Evolutionary conservation across 192 early-diverging fungal species (phyloP), one percentile per base, ranked within the genome.

Genomic region (Coemansia biformis): DNA sequence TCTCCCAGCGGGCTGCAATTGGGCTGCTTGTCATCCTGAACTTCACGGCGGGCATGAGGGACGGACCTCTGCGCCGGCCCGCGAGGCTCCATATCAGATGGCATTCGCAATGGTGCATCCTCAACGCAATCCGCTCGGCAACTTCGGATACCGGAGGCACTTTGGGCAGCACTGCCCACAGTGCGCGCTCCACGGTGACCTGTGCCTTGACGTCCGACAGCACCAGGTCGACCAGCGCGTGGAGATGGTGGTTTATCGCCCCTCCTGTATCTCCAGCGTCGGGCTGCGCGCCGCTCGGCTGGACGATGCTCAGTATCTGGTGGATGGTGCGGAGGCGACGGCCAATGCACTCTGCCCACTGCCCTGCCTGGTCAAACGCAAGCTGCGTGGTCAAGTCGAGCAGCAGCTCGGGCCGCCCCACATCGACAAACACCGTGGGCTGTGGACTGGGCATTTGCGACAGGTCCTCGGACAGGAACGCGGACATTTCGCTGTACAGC

Each of bases 401-500:
- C n/a, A 47, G 21, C 10, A 66, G 48, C 51, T 74, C 70, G 3
- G 70, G 70, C 1, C 46, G 54, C 19, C 50, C 57, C 8, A 74
- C 18, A 12, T 74, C 59, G 12, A 74, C 13, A 13, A 43, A 46
- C 30, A 74, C 61, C 17, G 55, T 47, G 1, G 70, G 70, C 40
- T 74, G 63, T 13, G 70, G 70, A 28, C 59, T 51, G 14, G 70
- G 70, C 7, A 48, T 40, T 11, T 59, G 59, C 10, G 58, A 48
- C 47, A 74, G 44, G 15, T 74, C 70, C 32, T 74, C 70, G 7
- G 70, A 74, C 36, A 74, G 15, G 43, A 74, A 74, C 8, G 70
- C 70, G 4, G 63, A 74, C 70, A 74, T 74, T 11, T 74, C 70
- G n/a, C 63, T 63, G 14, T 57, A 57, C 14, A 74, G 19, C 18